Base-by-base conservation (phyloP, 805 yeast genomes). In the Saccharomycopsis sp. region DNA sequence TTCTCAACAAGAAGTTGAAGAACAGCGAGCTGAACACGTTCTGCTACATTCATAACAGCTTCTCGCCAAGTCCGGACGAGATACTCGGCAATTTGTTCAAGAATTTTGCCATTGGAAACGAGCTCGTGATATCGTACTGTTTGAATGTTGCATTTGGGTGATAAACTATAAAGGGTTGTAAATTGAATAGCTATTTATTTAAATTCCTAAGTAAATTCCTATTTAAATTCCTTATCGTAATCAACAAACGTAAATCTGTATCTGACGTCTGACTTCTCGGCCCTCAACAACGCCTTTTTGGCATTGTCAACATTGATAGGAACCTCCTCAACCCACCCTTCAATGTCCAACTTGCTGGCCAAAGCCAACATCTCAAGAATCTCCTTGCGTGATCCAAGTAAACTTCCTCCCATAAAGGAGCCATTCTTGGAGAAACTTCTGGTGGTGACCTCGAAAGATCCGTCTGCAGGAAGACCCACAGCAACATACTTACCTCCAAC, bases 381-480 rank as follows among this genome's bases (percentile, higher is more conserved):
- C 72, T 87, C 92, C 54, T 70, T 70, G 69, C 83, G 82, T 53
- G 86, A 78, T 52, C 84, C 94, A 69, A 80, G 73, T 24, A 65
- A 63, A 0, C 76, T 71, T 24, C 73, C 60, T 3, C 62, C 60
- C 56, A 71, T 59, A 56, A 77, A 70, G 38, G 78, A 78, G 14
- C 54, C 65, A 35, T 87, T 86, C 52, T 76, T 70, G 44, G 81
- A 76, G 41, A 60, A 60, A n/a, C 60, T 60, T 49, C 61, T 50
- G 8, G 63, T 60, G 23, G 52, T 42, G 20, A 60, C 60, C 34
- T 65, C 65, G 52, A 73, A 67, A 47, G 62, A 63, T 17, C 63
- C 63, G 56, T 79, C 76, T 52, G 75, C 78, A 55, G 93, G 89
- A 65, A 86, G 75, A 56, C 93, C 93, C 56, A 84, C 91, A 41